Evolutionary conservation across 306 rosid genomes (phyloP).

Genomic region (Datisca glomerata): DNA sequence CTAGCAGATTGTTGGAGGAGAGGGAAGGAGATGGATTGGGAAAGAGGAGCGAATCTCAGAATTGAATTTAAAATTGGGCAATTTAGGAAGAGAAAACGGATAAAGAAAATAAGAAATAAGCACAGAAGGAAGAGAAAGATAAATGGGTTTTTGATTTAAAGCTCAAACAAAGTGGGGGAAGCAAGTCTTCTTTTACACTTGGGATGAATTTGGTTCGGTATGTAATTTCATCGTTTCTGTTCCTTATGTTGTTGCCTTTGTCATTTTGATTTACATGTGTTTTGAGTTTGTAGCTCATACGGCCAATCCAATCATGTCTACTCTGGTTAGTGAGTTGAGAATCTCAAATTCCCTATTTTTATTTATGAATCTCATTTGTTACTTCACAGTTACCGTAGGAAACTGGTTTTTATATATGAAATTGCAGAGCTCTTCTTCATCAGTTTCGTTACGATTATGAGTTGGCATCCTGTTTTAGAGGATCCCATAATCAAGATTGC

Average conservation of each 20-base stretch:
- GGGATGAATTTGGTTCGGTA: background rate
- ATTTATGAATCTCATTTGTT: no score
- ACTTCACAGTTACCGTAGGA: no score
- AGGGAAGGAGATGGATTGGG: constrained; percentile 37
- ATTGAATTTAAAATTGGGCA: constrained; percentile 2
- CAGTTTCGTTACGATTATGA: no score
- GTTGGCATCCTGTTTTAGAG: no score
- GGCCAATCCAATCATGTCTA: no score
- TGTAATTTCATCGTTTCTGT: background rate
- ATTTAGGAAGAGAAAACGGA: background rate
- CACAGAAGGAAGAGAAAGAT: background rate
- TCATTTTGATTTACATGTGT: background rate
- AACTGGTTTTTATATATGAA: no score
- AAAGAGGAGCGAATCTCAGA: constrained; percentile 38
- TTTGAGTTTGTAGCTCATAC: background rate
- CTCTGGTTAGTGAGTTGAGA: constrained; percentile 1
- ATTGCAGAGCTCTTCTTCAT: no score
- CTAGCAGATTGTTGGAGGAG: constrained; percentile 45
- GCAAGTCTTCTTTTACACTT: no score
- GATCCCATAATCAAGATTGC: no score
- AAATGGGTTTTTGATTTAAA: background rate
- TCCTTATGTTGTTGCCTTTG: no score
- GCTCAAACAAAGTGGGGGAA: background rate
- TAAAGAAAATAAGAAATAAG: background rate
- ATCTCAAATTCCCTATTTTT: background rate